Evolutionary conservation across 208 protist species (phyloP), one percentile per base, ranked within the genome.

Genomic region (Trypanosoma brucei): DNA sequence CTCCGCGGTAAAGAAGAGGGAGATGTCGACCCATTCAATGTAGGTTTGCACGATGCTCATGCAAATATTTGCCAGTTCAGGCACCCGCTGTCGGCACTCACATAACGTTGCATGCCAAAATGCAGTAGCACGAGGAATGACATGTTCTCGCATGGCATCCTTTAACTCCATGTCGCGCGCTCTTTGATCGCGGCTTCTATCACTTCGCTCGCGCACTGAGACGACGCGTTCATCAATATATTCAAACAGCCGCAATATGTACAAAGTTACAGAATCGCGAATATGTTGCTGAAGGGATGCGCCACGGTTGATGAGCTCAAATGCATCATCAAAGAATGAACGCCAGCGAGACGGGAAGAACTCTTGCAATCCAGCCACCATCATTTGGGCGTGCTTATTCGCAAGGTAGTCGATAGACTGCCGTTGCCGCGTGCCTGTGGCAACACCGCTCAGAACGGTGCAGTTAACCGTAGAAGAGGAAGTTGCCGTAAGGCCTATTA

Each of bases 361-460:
- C 36, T 62, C 48, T 58, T 88, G 81, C 44, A 91, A 53, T 1
- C 81, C 82, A 13, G 62, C 75, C 37, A 88, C 81, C 79, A 93
- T 86, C 65, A 88, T 60, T 66, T 93, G 87, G 2, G 87, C 87
- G 59, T 93, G 87, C 55, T 93, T 93, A 74, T 93, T 91, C 33
- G 88, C 50, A 6, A 93, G 46, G 49, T 80, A 91, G 52, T 93
- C 83, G 2, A 74, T 68, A 1, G 70, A 62, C 33, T 62, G 59
- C 31, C 59, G 54, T 35, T 55, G 35, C 50, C 30, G 8, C 33
- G 56, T 14, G 62, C 5, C 3, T 22, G 9, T 30, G 14, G 2
- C 14, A 6, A 3, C 3, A 13, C 3, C 1, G 37, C 36, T 40
- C 55, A 48, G 6, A 8, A 30, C 4, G 53, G 48, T 34, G 67